Evolutionary conservation across 106 monocot genomes (phyloP).

Genomic region (Agapanthus africanus): DNA sequence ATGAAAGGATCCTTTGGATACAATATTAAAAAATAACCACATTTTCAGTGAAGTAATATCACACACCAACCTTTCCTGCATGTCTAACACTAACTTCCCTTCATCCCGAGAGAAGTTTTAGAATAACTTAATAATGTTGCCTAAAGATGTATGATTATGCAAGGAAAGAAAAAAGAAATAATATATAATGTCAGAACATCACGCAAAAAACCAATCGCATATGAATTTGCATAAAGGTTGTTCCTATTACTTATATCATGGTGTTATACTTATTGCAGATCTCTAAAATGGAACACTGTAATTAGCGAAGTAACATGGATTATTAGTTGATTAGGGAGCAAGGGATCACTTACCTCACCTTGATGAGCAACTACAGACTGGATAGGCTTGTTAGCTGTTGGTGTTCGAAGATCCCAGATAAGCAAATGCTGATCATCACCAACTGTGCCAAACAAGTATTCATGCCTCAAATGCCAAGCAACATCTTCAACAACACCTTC

Average conservation of each 20-base stretch:
- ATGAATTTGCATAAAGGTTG: not conserved
- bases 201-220: too few relatives aligned
- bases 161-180: not conserved
- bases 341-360: slow-evolving; percentile 66
- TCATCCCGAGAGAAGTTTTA: not conserved
- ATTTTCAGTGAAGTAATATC: too few relatives aligned
- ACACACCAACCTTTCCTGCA: too few relatives aligned
- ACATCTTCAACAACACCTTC: slow-evolving; percentile 98
- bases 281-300: not conserved
- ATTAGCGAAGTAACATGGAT: not conserved
- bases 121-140: not conserved
- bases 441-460: slow-evolving; percentile 87
- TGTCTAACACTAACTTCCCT: not conserved
- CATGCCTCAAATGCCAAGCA: slow-evolving; percentile 99
- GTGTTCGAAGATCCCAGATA: slow-evolving; percentile 77
- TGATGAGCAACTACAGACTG: slow-evolving; percentile 91
- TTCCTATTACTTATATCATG: not conserved
- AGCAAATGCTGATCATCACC: slow-evolving; percentile 89
- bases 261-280: not conserved
- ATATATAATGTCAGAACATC: not conserved
- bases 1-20: too few relatives aligned
- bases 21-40: too few relatives aligned
- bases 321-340: not conserved
- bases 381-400: slow-evolving; percentile 48
- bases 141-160: not conserved